Evolutionary conservation across 2,329 filamentous ascomycete species (phyloP), one percentile per base, ranked within the genome.

Genomic region (Pseudogymnoascus sp.): DNA sequence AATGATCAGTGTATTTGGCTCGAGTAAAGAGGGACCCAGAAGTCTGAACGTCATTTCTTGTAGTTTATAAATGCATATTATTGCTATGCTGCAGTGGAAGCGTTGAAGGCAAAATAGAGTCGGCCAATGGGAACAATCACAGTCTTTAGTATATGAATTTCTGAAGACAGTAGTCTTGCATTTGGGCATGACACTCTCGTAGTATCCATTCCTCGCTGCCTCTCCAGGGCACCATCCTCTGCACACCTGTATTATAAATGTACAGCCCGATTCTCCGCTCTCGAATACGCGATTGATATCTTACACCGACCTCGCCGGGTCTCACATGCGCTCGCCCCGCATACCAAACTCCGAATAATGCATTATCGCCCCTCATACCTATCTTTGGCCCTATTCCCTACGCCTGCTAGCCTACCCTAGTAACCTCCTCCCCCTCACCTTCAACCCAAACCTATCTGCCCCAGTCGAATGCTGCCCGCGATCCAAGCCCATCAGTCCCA

Each of bases 401-500:
- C 22, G 1, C 11, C 41, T 8, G 4, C 16, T 4, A 8, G 14
- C 12, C 70, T 61, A 74, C 62, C 71, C 72, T 16, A 74, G 67
- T 6, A 74, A 64, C 61, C 71, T 65, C 64, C 71, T 74, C 2
- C 72, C 72, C 24, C 65, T 61, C 37, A 67, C 63, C 63, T 68
- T 72, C 4, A 65, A 46, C 1, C 66, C 72, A 65, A 87, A 88
- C 33, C 85, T 77, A 68, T 88, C 85, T 0, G 82, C 79, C 0
- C 85, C 85, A 63, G 79, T 85, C 40, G 77, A 76, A 62, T 85
- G 82, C 70, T 88, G 85, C 16, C 79, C 76, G 67, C 87, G 83
- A 83, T 84, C 88, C 12, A 86, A 72, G 67, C 82, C 78, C 66
- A 86, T 78, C 68, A 84, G 80, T 3, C 85, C 85, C 3, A 85